A percentile compares a stretch with the other conserved stretches of the same genome.
These are phyloP conservation scores for Chenopodium album DNA, from an alignment of 148 eudicot genomes.

Conservation along the genomic window DNA sequence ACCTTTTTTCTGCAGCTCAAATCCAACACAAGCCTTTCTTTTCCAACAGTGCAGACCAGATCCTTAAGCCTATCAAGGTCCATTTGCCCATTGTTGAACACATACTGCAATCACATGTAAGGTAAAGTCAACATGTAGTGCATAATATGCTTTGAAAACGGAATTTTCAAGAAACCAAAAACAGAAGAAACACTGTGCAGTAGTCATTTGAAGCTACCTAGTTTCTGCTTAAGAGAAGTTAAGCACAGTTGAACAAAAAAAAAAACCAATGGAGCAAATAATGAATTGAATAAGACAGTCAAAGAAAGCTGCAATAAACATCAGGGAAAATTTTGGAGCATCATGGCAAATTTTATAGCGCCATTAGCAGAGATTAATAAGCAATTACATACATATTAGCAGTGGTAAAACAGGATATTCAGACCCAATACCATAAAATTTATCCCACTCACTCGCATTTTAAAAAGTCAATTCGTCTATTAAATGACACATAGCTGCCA, in stretches of 20 bases:
- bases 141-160: slow-evolving; percentile 5
- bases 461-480: no score
- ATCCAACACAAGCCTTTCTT: slow-evolving; percentile 79
- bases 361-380: background rate
- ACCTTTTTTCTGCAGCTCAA: slow-evolving; percentile 99
- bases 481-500: background rate
- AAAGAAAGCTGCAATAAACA: background rate
- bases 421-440: background rate
- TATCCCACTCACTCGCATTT: background rate
- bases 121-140: slow-evolving; percentile 6
- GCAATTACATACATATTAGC: background rate
- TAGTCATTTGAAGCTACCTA: background rate
- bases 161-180: background rate
- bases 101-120: slow-evolving; percentile 60
- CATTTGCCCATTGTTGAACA: slow-evolving; percentile 88
- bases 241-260: background rate
- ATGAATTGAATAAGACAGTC: background rate
- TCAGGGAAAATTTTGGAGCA: background rate
- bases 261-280: background rate
- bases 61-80: slow-evolving; percentile 84
- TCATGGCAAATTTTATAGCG: background rate
- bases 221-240: background rate
- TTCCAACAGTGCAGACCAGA: slow-evolving; percentile 70
- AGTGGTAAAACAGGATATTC: background rate
- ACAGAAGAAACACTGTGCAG: background rate